These are phyloP conservation scores for Saccharomyces hybrid DNA, from an alignment of 1,139 yeast genomes.

Conservation along the genomic window DNA sequence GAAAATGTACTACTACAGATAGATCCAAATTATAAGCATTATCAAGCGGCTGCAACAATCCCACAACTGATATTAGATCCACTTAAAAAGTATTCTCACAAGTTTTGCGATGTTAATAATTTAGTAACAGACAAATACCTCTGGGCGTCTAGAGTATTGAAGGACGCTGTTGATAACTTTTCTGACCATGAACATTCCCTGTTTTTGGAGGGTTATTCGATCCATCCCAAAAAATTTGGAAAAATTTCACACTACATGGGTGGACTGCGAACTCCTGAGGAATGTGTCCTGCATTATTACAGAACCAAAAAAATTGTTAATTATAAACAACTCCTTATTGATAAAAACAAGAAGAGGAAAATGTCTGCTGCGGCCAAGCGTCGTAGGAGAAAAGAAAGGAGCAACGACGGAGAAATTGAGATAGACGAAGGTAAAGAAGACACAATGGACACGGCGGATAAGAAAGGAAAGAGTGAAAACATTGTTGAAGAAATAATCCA, in stretches of 20 bases:
- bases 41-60: conserved; percentile 70
- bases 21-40: conserved; percentile 76
- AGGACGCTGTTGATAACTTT: conserved; percentile 68
- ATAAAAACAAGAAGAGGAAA: conserved; percentile 53
- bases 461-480: background rate
- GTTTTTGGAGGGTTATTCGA: conserved; percentile 74
- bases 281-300: conserved; percentile 90
- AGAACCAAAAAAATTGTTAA: conserved; percentile 71
- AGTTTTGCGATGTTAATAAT: conserved; percentile 64
- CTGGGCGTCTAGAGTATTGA: conserved; percentile 58
- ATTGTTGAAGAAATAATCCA: background rate
- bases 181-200: conserved; percentile 66
- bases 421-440: conserved; percentile 26
- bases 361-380: conserved; percentile 42
- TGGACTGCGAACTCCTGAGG: conserved; percentile 68
- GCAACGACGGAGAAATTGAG: conserved; percentile 23
- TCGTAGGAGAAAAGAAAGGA: conserved; percentile 27
- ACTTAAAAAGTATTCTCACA: conserved; percentile 40
- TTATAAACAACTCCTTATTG: conserved; percentile 65
- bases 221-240: conserved; percentile 86
- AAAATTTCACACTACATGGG: conserved; percentile 79
- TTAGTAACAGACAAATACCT: conserved; percentile 53
- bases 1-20: conserved; percentile 30
- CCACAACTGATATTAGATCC: conserved; percentile 77
- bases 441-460: background rate